Conservation (phyloP, 371 early-diverging fungal species). For the Mucor saturninus region DNA sequence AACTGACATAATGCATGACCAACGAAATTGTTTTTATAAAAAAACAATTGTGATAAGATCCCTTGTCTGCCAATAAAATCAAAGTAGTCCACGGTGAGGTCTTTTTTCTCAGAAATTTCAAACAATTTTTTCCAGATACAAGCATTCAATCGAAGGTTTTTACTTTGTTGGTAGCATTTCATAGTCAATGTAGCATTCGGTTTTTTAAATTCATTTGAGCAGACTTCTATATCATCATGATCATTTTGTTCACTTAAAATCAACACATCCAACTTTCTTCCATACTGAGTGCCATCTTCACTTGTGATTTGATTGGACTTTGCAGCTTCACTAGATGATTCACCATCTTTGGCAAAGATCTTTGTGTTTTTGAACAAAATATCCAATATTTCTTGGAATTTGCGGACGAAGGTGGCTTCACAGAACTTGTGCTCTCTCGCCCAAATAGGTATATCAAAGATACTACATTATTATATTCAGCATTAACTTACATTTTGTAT, state of each 20-base stretch:
- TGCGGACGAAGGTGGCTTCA: neutral
- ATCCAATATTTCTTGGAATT: neutral
- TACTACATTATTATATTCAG: too few species aligned
- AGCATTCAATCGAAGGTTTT: too few species aligned
- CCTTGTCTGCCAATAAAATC: neutral
- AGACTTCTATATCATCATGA: too few species aligned
- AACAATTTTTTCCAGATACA: too few species aligned
- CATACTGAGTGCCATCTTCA: neutral
- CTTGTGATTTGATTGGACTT: neutral
- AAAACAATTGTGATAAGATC: neutral
- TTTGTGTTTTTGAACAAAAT: neutral
- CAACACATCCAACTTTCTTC: neutral
- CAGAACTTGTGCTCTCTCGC: neutral
- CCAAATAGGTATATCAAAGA: neutral
- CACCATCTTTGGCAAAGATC: neutral
- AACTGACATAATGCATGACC: neutral
- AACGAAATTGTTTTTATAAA: constrained; percentile 1
- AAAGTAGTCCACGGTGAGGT: neutral
- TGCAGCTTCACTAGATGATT: neutral
- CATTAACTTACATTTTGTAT: too few species aligned
- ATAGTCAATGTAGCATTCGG: too few species aligned
- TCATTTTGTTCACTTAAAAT: too few species aligned
- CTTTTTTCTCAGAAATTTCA: too few species aligned
- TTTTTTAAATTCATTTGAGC: too few species aligned
- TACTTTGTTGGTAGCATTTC: too few species aligned